Evolutionary conservation across 2,329 filamentous ascomycete genomes (phyloP), one percentile per base, ranked within the genome.

Genomic region (Cladophialophora exuberans): DNA sequence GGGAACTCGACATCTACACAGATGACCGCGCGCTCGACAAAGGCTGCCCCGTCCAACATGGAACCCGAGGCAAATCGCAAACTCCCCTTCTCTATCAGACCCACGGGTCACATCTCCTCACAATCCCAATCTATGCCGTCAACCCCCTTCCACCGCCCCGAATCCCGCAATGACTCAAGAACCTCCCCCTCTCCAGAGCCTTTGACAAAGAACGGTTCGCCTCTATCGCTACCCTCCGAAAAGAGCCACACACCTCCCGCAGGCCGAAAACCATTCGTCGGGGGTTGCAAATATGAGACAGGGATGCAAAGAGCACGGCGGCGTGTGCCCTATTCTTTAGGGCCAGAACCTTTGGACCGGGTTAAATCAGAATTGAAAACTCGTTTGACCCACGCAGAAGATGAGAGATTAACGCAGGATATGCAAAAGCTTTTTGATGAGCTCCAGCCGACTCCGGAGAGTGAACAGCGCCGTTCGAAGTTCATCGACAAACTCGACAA

Each of bases 71-170:
- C 47, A 15, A 30, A 13, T 15, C 22, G 6, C 22, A 54, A 35
- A 33, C 41, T 41, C 13, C 43, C 35, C 22, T 9, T 31, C n/a
- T 15, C 39, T n/a, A 10, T 30, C 41, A 17, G 15, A 43, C 41
- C 35, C 18, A 26, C 35, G 15, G 20, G 23, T 20, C 49, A 53
- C 35, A 26, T 36, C 31, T 42, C 52, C 31, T 48, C 56, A 48
- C 83, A 95, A 69, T 95, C 93, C 20, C 96, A 82, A 69, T 97
- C 93, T 6, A 89, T 97, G 44, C 93, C 93, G 1, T 95, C 93
- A 1, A 97, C 93, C 2, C 94, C 93, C 6, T 89, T 93, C 67
- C 92, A 97, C 70, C 88, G 89, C 72, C 84, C 91, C 62, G 85
- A 90, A 56, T 87, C 92, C 66, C 88, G 94, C 67, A 88, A 88